These are phyloP conservation scores for Cordyceps cateniannulata DNA, from an alignment of 2,329 filamentous ascomycete genomes.

Conservation along the genomic window DNA sequence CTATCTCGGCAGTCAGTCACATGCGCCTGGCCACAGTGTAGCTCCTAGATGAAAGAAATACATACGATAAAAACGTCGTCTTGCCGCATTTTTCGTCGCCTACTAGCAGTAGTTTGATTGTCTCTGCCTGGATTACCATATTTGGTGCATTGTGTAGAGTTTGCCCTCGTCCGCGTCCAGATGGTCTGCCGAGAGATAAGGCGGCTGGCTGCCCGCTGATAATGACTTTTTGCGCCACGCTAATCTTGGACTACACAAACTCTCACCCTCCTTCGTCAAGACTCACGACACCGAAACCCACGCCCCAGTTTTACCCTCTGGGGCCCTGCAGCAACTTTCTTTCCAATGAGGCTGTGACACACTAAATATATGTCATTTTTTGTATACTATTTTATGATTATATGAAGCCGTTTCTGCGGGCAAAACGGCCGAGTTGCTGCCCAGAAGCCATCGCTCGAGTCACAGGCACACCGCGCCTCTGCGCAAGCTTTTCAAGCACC, in stretches of 20 bases:
- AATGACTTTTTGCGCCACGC: conserved; percentile 3
- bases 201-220: background rate
- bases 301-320: conserved; percentile 11
- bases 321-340: background rate
- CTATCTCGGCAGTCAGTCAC: conserved; percentile 26
- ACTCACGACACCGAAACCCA: background rate
- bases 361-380: background rate
- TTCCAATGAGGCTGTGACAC: background rate
- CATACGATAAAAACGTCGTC: conserved; percentile 56
- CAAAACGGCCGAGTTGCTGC: conserved; percentile 4
- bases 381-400: background rate
- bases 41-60: conserved; percentile 17
- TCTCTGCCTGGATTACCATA: conserved; percentile 38
- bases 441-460: background rate
- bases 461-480: background rate
- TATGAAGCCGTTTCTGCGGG: conserved; percentile 6
- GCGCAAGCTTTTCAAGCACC: conserved; percentile 6
- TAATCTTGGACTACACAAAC: background rate
- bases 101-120: conserved; percentile 49
- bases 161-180: background rate
- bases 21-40: background rate
- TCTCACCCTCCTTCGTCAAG: background rate
- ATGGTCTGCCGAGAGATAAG: conserved; percentile 2
- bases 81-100: conserved; percentile 55
- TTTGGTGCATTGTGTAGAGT: conserved; percentile 5